Evolutionary conservation across 805 yeast species (phyloP).

Genomic region (Sungouiella blattae): DNA sequence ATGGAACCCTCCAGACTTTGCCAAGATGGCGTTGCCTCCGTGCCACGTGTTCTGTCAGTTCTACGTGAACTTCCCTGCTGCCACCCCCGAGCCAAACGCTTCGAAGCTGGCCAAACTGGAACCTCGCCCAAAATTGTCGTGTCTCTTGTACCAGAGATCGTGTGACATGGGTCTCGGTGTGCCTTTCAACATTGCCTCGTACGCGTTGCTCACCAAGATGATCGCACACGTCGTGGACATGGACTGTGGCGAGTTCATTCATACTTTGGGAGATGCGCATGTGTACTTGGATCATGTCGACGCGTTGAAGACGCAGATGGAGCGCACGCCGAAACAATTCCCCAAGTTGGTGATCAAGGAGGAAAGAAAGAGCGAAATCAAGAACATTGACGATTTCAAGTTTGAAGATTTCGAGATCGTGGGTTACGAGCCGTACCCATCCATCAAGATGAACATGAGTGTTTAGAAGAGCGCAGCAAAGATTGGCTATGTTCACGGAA

Average conservation of each 20-base stretch:
- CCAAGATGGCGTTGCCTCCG: constrained; percentile 95
- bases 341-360: constrained; percentile 76
- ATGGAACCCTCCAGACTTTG: constrained; percentile 97
- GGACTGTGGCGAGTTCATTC: constrained; percentile 94
- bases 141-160: constrained; percentile 92
- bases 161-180: constrained; percentile 99
- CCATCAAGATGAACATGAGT: constrained; percentile 95
- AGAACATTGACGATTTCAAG: constrained; percentile 78
- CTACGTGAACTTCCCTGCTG: constrained; percentile 79
- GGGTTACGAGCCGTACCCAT: constrained; percentile 76
- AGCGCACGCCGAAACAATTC: constrained; percentile 71
- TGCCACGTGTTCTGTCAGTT: constrained; percentile 97
- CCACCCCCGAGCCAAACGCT: constrained; percentile 13
- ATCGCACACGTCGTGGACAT: constrained; percentile 92
- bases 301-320: constrained; percentile 77
- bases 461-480: constrained; percentile 54
- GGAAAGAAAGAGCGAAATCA: constrained; percentile 43
- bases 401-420: constrained; percentile 83
- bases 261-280: constrained; percentile 96
- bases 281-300: constrained; percentile 92
- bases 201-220: constrained; percentile 89
- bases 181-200: constrained; percentile 96
- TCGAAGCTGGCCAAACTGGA: constrained; percentile 11
- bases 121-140: constrained; percentile 67
- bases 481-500: too few relatives aligned